Evolutionary conservation across 2,329 filamentous ascomycete genomes (phyloP), one percentile per base, ranked within the genome.

Genomic region (Metarhizium robertsii): DNA sequence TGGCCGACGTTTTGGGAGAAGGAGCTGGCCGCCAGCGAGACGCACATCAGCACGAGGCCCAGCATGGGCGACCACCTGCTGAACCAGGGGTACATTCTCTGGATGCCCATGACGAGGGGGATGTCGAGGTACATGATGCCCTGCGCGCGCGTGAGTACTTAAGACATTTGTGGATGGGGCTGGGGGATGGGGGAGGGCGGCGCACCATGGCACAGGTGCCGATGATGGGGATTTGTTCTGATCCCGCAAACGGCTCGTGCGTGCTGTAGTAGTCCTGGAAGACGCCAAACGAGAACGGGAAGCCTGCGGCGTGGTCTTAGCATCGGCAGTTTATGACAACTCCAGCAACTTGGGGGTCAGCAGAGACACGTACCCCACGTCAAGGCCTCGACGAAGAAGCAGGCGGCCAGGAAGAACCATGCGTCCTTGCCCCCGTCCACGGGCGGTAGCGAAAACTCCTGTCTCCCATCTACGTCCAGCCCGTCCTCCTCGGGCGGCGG

Each of bases 231-330:
- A 87, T 81, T 47, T 76, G 72, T 32, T 75, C 72, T 0, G 76
- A 75, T 2, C 75, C 75, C 3, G 71, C 69, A 55, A 88, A 88
- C 1, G 81, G 79, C 4, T 75, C 75, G 56, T 84, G 75, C 1
- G 73, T 78, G 40, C 74, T 78, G 66, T 89, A 89, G 67, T 87
- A 86, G 53, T 85, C 77, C 61, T 88, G 84, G 63, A 90, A 88
- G 29, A 90, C 77, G 47, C 86, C 86, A 65, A 85, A 90, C 0
- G 83, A 77, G 55, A 84, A 84, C 0, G 84, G 81, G 55, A 88
- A 87, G 2, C 85, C 84, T 87, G 30, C 13, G 7, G 16, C 18
- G 25, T 25, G 25, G 25, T 4, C 1, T 25, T 4, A 25, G 25
- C 25, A 25, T 25, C 25, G 25, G 25, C 25, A 25, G 1, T 25